These are phyloP conservation scores for Hypoxylon sp. DNA, from an alignment of 2,329 filamentous ascomycete species.

Conservation along the genomic window DNA sequence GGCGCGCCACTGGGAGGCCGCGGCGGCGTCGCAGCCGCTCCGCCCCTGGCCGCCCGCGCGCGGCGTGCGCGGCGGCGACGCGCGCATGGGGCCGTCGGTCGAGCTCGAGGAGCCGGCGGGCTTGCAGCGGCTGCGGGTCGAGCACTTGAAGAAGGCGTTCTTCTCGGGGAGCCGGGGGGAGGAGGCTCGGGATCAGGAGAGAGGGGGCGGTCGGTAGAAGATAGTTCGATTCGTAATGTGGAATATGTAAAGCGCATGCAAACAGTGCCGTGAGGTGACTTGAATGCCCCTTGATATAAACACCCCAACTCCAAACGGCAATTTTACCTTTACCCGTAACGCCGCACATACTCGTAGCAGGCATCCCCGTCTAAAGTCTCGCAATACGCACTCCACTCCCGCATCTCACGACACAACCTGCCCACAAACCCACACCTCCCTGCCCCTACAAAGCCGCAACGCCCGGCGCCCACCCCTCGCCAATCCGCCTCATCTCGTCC, in stretches of 20 bases:
- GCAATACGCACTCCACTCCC: background rate
- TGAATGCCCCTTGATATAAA: slow-evolving; percentile 12
- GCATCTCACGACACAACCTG: background rate
- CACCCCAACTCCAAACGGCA: slow-evolving; percentile 35
- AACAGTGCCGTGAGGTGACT: slow-evolving; percentile 9
- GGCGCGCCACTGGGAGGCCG: slow-evolving; percentile 71
- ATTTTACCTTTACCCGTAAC: slow-evolving; percentile 32
- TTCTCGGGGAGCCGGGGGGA: slow-evolving; percentile 1
- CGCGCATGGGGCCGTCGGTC: slow-evolving; percentile 50
- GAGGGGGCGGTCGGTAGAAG: background rate
- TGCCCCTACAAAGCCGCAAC: slow-evolving; percentile 62
- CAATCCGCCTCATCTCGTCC: slow-evolving; percentile 84
- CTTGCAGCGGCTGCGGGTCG: slow-evolving; percentile 48
- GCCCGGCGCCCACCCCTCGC: slow-evolving; percentile 83
- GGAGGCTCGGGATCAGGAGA: background rate
- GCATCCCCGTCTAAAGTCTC: slow-evolving; percentile 9
- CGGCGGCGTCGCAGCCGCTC: slow-evolving; percentile 30
- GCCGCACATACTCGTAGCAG: slow-evolving; percentile 24
- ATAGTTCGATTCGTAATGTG: slow-evolving; percentile 17
- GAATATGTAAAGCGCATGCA: slow-evolving; percentile 10
- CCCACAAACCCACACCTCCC: background rate
- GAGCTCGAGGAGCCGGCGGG: slow-evolving; percentile 56
- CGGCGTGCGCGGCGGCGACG: slow-evolving; percentile 43
- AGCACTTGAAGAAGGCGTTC: slow-evolving; percentile 38
- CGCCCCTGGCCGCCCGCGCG: slow-evolving; percentile 25